Conservation (phyloP, 306 rosid species). For the Cucumis hystrix region DNA sequence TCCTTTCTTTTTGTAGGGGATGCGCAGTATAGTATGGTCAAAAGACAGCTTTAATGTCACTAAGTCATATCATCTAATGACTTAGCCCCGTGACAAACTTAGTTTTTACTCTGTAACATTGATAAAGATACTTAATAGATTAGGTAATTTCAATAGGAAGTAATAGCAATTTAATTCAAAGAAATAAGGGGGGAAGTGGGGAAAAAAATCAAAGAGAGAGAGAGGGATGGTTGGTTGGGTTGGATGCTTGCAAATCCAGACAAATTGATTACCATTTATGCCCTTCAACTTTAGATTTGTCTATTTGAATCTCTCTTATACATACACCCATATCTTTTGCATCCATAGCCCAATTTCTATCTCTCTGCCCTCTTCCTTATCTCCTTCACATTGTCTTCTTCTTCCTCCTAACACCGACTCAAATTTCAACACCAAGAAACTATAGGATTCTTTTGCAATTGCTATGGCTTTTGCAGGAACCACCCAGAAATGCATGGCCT, state of each 20-base stretch:
- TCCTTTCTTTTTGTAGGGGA: too few relatives aligned
- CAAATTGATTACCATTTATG: neutral
- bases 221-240: neutral
- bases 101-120: neutral
- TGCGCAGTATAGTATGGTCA: too few relatives aligned
- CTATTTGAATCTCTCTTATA: neutral
- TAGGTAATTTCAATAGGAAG: too few relatives aligned
- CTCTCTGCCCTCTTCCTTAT: conserved; percentile 1
- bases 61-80: too few relatives aligned
- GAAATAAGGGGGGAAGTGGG: too few relatives aligned
- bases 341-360: neutral
- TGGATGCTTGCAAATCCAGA: neutral
- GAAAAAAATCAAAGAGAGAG: neutral
- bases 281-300: neutral
- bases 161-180: too few relatives aligned
- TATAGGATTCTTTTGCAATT: neutral
- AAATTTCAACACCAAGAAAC: too few relatives aligned
- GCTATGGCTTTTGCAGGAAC: conserved; percentile 97
- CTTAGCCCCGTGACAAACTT: too few relatives aligned
- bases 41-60: too few relatives aligned
- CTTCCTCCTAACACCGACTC: neutral
- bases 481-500: conserved; percentile 99
- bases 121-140: neutral
- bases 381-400: conserved; percentile 4
- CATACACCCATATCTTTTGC: neutral